These are phyloP conservation scores for Avicennia marina DNA, from an alignment of 257 asterid species.

Conservation along the genomic window DNA sequence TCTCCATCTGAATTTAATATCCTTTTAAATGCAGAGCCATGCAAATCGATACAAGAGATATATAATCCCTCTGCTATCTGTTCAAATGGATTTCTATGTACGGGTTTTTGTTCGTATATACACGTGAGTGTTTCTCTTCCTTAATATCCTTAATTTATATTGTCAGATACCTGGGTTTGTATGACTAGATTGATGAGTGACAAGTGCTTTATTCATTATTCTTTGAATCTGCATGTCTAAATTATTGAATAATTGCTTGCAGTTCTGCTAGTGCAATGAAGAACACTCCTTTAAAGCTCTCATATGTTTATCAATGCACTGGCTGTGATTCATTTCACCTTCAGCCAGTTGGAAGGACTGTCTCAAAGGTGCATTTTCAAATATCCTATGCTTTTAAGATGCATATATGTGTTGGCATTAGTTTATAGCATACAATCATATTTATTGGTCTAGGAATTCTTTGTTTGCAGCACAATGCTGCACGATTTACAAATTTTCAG, in stretches of 20 bases:
- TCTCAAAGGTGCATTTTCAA: slow-evolving; percentile 56
- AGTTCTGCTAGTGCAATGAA: slow-evolving; percentile 96
- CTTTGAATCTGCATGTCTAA: slow-evolving; percentile 10
- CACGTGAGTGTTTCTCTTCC: slow-evolving; percentile 54
- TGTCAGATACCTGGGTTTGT: background rate
- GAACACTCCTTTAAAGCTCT: slow-evolving; percentile 88
- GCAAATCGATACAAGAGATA: slow-evolving; percentile 95
- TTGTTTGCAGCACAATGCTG: background rate
- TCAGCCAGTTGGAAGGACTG: slow-evolving; percentile 83
- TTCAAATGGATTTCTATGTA: slow-evolving; percentile 95
- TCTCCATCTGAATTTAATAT: background rate
- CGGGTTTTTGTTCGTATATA: slow-evolving; percentile 92
- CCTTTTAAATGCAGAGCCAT: slow-evolving; percentile 65
- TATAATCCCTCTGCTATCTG: slow-evolving; percentile 88
- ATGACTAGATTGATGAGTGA: background rate
- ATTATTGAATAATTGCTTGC: slow-evolving; percentile 28
- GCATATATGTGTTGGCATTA: background rate
- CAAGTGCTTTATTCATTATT: background rate
- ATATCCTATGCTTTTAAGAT: background rate
- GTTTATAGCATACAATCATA: background rate
- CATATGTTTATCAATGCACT: slow-evolving; percentile 89
- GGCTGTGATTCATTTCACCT: slow-evolving; percentile 98
- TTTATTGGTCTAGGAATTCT: background rate
- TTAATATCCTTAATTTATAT: background rate
- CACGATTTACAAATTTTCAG: background rate